Conservation (phyloP, 129 eudicot genomes). For the Flaveria sonorensis region DNA sequence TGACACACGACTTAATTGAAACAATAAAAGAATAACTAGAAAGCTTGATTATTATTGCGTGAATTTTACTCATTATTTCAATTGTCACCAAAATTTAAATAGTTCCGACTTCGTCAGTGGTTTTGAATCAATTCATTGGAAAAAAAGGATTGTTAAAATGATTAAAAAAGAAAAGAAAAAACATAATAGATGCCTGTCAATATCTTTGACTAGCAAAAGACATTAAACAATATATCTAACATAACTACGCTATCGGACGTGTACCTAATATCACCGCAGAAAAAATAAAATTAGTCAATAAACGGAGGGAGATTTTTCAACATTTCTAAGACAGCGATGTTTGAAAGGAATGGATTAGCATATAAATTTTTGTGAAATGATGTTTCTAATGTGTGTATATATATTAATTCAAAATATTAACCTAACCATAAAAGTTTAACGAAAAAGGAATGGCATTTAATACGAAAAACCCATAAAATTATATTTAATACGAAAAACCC, state of each 20-base stretch:
- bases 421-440: too few species aligned
- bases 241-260: slow-evolving; percentile 29
- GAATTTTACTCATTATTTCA: too few species aligned
- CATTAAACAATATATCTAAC: slow-evolving; percentile 4
- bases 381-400: too few species aligned
- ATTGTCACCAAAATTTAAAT: too few species aligned
- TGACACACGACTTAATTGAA: too few species aligned
- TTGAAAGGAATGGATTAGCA: background rate
- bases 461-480: too few species aligned
- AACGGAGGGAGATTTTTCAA: slow-evolving; percentile 22
- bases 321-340: slow-evolving; percentile 20
- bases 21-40: too few species aligned
- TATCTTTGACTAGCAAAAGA: slow-evolving; percentile 22
- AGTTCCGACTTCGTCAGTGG: too few species aligned
- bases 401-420: too few species aligned
- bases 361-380: background rate
- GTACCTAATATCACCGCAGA: slow-evolving; percentile 32
- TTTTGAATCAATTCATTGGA: background rate
- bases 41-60: too few species aligned
- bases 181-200: slow-evolving; percentile 16
- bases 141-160: slow-evolving; percentile 5
- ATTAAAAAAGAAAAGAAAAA: background rate
- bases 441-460: too few species aligned
- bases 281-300: slow-evolving; percentile 25
- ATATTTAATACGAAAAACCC: too few species aligned